A percentile compares a stretch with the other conserved stretches of the same genome.
phyloP scores from a whole-genome alignment of 2,329 filamentous ascomycete species.

The Colletotrichum sp. region DNA sequence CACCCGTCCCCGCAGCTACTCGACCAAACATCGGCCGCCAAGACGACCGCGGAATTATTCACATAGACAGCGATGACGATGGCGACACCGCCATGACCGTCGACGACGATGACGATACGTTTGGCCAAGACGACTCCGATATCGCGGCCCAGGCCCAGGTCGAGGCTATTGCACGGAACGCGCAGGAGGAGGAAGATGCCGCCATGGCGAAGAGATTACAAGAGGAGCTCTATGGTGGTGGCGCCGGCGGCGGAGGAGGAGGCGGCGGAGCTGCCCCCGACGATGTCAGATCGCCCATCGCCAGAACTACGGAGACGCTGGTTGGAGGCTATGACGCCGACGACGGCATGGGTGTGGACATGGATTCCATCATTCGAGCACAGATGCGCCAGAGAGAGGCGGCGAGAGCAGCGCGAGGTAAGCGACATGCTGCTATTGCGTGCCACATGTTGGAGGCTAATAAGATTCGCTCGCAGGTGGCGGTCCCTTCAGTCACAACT shows the following conservation, averaged over 20 bases:
- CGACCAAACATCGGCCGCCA: slow-evolving; percentile 43
- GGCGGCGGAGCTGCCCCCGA: slow-evolving; percentile 53
- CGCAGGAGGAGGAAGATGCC: slow-evolving; percentile 83
- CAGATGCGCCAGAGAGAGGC: slow-evolving; percentile 56
- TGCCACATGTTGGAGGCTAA: neutral
- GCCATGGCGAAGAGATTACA: slow-evolving; percentile 91
- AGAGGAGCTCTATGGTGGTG: slow-evolving; percentile 77
- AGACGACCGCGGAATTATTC: slow-evolving; percentile 67
- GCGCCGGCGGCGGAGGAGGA: slow-evolving; percentile 41
- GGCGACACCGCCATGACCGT: slow-evolving; percentile 48
- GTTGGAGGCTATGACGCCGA: slow-evolving; percentile 68
- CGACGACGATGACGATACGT: slow-evolving; percentile 41
- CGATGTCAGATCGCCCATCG: slow-evolving; percentile 87
- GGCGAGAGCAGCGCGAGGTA: slow-evolving; percentile 17
- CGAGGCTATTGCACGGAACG: slow-evolving; percentile 46
- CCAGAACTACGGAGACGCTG: slow-evolving; percentile 87
- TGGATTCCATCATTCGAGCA: slow-evolving; percentile 60
- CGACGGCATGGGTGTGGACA: slow-evolving; percentile 61
- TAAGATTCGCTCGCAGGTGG: slow-evolving; percentile 1
- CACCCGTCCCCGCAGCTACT: slow-evolving; percentile 30
- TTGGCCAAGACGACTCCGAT: slow-evolving; percentile 42
- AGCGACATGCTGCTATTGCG: slow-evolving; percentile 21
- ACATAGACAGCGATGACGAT: slow-evolving; percentile 80
- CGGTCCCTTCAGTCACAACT: slow-evolving; percentile 43
- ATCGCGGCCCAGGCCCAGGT: slow-evolving; percentile 33